Evolutionary conservation across 805 yeast genomes (phyloP).

Genomic region (Grigorovia yakushimaensis): DNA sequence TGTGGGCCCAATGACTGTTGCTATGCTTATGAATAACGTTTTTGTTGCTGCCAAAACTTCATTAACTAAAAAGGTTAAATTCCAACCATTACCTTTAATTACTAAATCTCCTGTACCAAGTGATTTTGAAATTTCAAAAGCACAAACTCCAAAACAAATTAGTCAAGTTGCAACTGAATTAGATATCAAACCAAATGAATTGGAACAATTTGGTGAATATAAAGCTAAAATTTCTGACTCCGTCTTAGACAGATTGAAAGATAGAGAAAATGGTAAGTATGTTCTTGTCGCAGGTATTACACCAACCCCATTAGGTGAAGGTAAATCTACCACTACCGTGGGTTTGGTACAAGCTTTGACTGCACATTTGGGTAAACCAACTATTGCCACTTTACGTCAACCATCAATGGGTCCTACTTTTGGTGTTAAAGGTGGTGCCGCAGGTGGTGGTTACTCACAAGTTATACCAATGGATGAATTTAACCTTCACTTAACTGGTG

Average conservation of each 20-base stretch:
- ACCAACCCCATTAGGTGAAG: slow-evolving; percentile 97
- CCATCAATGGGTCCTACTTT: slow-evolving; percentile 99
- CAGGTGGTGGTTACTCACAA: slow-evolving; percentile 97
- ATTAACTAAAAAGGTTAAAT: slow-evolving; percentile 35
- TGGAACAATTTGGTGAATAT: slow-evolving; percentile 80
- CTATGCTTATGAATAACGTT: slow-evolving; percentile 84
- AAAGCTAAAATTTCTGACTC: slow-evolving; percentile 80
- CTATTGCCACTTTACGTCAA: slow-evolving; percentile 93
- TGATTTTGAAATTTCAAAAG: slow-evolving; percentile 82
- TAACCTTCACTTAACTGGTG: slow-evolving; percentile 96
- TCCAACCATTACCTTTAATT: slow-evolving; percentile 47
- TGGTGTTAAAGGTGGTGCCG: slow-evolving; percentile 99
- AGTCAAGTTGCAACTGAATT: slow-evolving; percentile 65
- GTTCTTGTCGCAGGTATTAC: slow-evolving; percentile 94
- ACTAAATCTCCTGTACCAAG: slow-evolving; percentile 69
- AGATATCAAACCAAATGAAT: slow-evolving; percentile 68
- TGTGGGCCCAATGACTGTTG: slow-evolving; percentile 99
- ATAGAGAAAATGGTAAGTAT: slow-evolving; percentile 67
- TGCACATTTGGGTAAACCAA: slow-evolving; percentile 72
- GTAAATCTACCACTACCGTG: slow-evolving; percentile 92
- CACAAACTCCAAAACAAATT: slow-evolving; percentile 80
- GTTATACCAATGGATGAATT: slow-evolving; percentile 99
- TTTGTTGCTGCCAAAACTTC: slow-evolving; percentile 64
- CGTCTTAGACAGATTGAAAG: slow-evolving; percentile 56
- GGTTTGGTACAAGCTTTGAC: slow-evolving; percentile 96